These are phyloP conservation scores for Parastagonospora nodorum DNA, from an alignment of 2,329 filamentous ascomycete genomes.

Conservation along the genomic window DNA sequence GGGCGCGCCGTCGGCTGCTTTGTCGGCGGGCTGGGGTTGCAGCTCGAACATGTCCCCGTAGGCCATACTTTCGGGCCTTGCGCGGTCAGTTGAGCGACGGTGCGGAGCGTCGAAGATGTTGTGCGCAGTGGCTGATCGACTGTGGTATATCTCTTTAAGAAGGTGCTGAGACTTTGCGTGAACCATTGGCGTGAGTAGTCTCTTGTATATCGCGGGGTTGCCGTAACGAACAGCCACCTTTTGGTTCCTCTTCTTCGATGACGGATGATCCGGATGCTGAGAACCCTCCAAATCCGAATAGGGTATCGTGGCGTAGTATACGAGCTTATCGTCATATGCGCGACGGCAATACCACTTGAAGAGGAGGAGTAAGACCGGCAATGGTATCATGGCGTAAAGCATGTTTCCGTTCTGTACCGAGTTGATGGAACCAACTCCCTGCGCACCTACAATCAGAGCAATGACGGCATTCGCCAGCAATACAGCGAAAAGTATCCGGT, in stretches of 20 bases:
- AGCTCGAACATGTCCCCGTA: slow-evolving; percentile 83
- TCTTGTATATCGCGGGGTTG: slow-evolving; percentile 84
- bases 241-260: slow-evolving; percentile 54
- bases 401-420: slow-evolving; percentile 49
- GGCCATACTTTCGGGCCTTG: slow-evolving; percentile 60
- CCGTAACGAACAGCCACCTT: slow-evolving; percentile 78
- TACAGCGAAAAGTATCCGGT: slow-evolving; percentile 83
- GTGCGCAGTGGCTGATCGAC: slow-evolving; percentile 67
- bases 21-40: slow-evolving; percentile 61
- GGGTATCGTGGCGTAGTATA: slow-evolving; percentile 72
- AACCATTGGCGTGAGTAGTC: slow-evolving; percentile 73
- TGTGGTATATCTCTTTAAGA: slow-evolving; percentile 80
- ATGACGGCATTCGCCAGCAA: slow-evolving; percentile 79
- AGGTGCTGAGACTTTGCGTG: slow-evolving; percentile 86
- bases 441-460: slow-evolving; percentile 75
- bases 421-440: slow-evolving; percentile 57
- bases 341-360: slow-evolving; percentile 86
- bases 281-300: slow-evolving; percentile 57
- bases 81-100: slow-evolving; percentile 34
- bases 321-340: slow-evolving; percentile 76
- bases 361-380: slow-evolving; percentile 75
- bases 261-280: slow-evolving; percentile 43
- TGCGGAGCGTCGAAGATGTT: slow-evolving; percentile 34
- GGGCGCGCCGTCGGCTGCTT: slow-evolving; percentile 26
- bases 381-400: slow-evolving; percentile 72